Evolutionary conservation across 2,329 filamentous ascomycete species (phyloP).

Genomic region (Fusarium coffeatum): DNA sequence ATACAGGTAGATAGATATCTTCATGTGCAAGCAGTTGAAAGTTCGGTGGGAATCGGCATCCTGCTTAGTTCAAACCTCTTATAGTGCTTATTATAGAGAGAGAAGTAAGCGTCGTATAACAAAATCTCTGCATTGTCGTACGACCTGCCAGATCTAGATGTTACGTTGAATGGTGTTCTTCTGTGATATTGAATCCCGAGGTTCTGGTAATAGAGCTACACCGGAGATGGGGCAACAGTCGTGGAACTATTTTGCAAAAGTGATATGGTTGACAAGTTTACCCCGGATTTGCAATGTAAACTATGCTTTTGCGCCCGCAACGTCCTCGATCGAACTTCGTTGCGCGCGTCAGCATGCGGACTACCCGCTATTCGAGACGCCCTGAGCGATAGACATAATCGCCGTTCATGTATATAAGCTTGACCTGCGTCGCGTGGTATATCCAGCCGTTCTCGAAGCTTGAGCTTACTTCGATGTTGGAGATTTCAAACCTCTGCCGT

Average conservation of each 20-base stretch:
- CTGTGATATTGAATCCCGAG: not conserved
- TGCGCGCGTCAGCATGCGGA: conserved; percentile 50
- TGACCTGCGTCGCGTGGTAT: conserved; percentile 34
- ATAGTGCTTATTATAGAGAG: not conserved
- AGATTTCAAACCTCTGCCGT: not conserved
- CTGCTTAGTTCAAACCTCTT: not conserved
- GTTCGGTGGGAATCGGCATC: not conserved
- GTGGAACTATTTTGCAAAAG: not conserved
- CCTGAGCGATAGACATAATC: conserved; percentile 29
- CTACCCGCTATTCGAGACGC: conserved; percentile 37
- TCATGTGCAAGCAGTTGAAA: not conserved
- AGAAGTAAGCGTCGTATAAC: not conserved
- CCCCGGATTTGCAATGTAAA: conserved; percentile 33
- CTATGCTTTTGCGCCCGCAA: conserved; percentile 47
- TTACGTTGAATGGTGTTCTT: not conserved
- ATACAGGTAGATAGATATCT: conserved; percentile 5
- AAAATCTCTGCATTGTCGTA: not conserved
- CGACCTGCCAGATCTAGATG: not conserved
- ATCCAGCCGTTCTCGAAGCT: conserved; percentile 4
- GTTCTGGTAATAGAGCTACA: not conserved
- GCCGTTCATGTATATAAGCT: conserved; percentile 42
- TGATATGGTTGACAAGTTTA: conserved; percentile 13
- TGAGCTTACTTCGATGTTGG: conserved; percentile 30
- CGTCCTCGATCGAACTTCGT: conserved; percentile 39
- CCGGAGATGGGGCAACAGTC: not conserved